These are phyloP conservation scores for Sclerotinia nivalis DNA, from an alignment of 2,329 filamentous ascomycete species.

Conservation along the genomic window DNA sequence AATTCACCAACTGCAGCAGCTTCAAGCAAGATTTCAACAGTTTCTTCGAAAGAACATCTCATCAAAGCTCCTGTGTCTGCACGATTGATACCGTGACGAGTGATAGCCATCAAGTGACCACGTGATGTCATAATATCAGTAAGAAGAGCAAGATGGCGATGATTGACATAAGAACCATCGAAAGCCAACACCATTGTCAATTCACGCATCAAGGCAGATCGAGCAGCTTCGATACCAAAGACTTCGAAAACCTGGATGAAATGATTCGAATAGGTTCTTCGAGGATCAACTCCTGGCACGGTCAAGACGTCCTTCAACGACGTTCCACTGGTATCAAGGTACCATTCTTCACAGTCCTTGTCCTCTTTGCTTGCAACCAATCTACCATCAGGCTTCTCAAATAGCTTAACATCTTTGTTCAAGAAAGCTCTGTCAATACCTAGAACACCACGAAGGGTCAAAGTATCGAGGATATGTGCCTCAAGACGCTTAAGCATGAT, in stretches of 20 bases:
- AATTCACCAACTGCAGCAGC: constrained; percentile 92
- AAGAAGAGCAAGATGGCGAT: constrained; percentile 91
- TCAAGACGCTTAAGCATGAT: constrained; percentile 91
- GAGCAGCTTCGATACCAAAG: constrained; percentile 93
- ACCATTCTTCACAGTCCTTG: constrained; percentile 83
- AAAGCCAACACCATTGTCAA: constrained; percentile 92
- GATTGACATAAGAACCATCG: constrained; percentile 98
- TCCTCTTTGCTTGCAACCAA: constrained; percentile 74
- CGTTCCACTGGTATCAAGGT: constrained; percentile 91
- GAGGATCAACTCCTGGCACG: constrained; percentile 84
- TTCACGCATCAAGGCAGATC: constrained; percentile 82
- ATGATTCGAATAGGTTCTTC: constrained; percentile 89
- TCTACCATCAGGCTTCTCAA: constrained; percentile 68
- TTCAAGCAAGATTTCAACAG: constrained; percentile 95
- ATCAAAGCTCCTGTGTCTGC: constrained; percentile 97
- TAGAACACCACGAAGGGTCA: constrained; percentile 86
- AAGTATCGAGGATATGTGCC: constrained; percentile 84
- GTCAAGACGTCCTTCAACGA: constrained; percentile 80
- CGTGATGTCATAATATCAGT: constrained; percentile 98
- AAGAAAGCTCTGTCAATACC: constrained; percentile 92
- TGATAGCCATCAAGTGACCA: constrained; percentile 92
- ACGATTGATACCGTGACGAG: constrained; percentile 96
- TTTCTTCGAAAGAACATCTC: constrained; percentile 99
- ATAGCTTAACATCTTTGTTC: constrained; percentile 72
- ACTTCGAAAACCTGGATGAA: constrained; percentile 93